Conservation (phyloP, 768 basidiomycete species). For the Tylopilus subfusipes region DNA sequence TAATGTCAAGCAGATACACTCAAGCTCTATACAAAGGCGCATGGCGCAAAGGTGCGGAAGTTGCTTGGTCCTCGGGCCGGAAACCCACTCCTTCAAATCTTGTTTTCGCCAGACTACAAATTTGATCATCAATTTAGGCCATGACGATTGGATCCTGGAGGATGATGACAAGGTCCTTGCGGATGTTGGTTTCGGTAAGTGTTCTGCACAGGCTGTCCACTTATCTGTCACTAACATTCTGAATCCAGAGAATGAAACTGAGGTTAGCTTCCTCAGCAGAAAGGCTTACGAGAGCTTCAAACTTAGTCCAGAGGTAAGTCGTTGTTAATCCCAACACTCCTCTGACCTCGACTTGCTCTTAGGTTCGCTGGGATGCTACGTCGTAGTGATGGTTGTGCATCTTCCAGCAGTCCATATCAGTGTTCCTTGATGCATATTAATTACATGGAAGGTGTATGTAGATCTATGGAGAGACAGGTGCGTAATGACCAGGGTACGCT, state of each 20-base stretch:
- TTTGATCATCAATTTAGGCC: constrained; percentile 95
- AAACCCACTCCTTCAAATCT: neutral
- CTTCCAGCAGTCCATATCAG: neutral
- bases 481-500: constrained; percentile 20
- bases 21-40: constrained; percentile 92
- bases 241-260: constrained; percentile 85
- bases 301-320: constrained; percentile 69
- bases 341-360: neutral
- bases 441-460: constrained; percentile 24
- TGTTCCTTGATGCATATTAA: constrained; percentile 24
- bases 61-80: neutral
- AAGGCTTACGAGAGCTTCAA: constrained; percentile 79
- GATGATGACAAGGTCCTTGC: constrained; percentile 65
- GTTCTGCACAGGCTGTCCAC: neutral
- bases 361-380: constrained; percentile 30
- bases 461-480: constrained; percentile 29
- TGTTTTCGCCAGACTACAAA: constrained; percentile 72
- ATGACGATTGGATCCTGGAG: constrained; percentile 88
- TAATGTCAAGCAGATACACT: constrained; percentile 64
- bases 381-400: constrained; percentile 3
- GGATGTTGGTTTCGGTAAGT: constrained; percentile 72
- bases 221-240: neutral
- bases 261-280: constrained; percentile 87
- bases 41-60: constrained; percentile 78
- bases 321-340: neutral